A percentile compares a stretch with the other conserved stretches of the same genome.
Conservation (phyloP, 169 alveolate species). For the Plasmodium vivax region DNA sequence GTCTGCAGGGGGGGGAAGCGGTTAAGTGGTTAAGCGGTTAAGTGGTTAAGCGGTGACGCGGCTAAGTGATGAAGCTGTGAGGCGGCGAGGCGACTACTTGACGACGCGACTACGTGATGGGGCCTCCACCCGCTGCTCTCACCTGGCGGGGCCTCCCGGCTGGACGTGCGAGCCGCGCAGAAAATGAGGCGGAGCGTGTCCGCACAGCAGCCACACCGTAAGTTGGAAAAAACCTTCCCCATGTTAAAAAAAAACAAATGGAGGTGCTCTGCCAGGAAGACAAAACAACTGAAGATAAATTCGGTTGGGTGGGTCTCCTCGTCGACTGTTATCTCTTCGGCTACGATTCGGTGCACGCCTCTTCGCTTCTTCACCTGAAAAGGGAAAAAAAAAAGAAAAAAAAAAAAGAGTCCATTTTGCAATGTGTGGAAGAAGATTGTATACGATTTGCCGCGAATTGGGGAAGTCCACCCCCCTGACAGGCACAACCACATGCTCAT, state of each 20-base stretch:
- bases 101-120: not conserved
- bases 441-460: not conserved
- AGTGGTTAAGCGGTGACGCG: not conserved
- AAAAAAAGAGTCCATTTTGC: not conserved
- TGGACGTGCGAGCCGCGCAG: not conserved
- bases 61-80: no score
- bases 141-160: not conserved
- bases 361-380: conserved; percentile 17
- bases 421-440: not conserved
- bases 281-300: conserved; percentile 9
- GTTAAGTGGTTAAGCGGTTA: not conserved
- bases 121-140: not conserved
- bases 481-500: no score
- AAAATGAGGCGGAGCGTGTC: conserved; percentile 14
- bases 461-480: not conserved
- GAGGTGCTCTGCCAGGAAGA: conserved; percentile 37
- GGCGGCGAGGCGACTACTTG: no score
- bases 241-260: conserved; percentile 46
- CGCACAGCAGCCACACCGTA: not conserved
- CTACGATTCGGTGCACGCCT: not conserved
- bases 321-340: conserved; percentile 6
- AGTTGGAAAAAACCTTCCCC: conserved; percentile 33
- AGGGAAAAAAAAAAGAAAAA: not conserved
- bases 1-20: conserved; percentile 8
- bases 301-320: not conserved